Conservation (phyloP, 2,329 filamentous ascomycete genomes). For the Phaeoacremonium minimum region DNA sequence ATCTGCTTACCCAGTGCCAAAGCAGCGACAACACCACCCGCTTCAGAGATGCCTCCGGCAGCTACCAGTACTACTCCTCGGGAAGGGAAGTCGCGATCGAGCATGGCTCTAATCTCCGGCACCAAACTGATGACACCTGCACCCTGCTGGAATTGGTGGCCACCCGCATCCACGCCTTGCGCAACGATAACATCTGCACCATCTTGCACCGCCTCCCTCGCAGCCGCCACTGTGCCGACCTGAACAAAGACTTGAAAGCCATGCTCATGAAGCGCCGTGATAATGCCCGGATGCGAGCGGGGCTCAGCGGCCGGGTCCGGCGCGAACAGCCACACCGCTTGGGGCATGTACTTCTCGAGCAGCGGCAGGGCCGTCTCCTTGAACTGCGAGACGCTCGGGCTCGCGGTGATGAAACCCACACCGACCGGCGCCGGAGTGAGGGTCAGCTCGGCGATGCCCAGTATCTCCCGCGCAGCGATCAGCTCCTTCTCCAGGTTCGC, state of each 20-base stretch:
- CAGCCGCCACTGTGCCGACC: conserved; percentile 54
- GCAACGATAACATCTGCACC: conserved; percentile 56
- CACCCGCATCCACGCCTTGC: conserved; percentile 61
- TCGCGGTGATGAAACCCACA: conserved; percentile 59
- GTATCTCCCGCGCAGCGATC: conserved; percentile 14
- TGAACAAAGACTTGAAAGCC: conserved; percentile 54
- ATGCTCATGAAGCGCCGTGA: conserved; percentile 25
- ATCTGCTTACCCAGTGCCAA: conserved; percentile 44
- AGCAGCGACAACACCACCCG: conserved; percentile 49
- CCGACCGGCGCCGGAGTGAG: conserved; percentile 41
- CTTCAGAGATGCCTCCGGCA: conserved; percentile 56
- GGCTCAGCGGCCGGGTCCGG: conserved; percentile 36
- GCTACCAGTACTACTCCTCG: conserved; percentile 41
- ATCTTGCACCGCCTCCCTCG: conserved; percentile 39
- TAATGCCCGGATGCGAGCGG: conserved; percentile 23
- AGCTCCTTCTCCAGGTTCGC: conserved; percentile 25
- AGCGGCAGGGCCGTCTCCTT: conserved; percentile 40
- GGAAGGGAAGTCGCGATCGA: conserved; percentile 30
- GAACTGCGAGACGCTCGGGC: conserved; percentile 33
- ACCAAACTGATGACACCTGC: conserved; percentile 52
- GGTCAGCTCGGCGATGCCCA: conserved; percentile 16
- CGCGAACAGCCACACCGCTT: conserved; percentile 65
- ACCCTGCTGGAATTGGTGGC: conserved; percentile 53
- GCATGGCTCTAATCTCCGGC: conserved; percentile 48
- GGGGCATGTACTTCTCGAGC: conserved; percentile 47